phyloP scores from a whole-genome alignment of 1,284 basidiomycete species.

The Pisolithus thermaeus region DNA sequence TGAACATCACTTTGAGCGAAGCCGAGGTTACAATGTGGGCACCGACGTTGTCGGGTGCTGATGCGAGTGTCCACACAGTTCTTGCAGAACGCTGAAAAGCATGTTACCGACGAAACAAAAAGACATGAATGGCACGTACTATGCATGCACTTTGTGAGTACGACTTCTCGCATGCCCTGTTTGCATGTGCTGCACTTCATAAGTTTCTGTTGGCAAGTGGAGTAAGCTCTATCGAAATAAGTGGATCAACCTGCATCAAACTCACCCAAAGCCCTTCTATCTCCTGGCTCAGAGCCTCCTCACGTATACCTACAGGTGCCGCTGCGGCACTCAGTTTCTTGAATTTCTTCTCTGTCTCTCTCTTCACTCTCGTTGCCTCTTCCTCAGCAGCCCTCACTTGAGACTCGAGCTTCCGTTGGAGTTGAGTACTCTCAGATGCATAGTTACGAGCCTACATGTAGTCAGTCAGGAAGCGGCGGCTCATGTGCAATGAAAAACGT shows the following conservation, averaged over 20 bases:
- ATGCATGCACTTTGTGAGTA: conserved; percentile 93
- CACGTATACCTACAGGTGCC: conserved; percentile 29
- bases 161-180: conserved; percentile 76
- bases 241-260: conserved; percentile 6
- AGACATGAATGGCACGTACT: conserved; percentile 48
- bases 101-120: conserved; percentile 1
- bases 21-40: conserved; percentile 82
- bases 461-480: conserved; percentile 4
- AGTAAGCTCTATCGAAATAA: not conserved
- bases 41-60: conserved; percentile 90
- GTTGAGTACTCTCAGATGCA: conserved; percentile 23
- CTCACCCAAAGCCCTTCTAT: conserved; percentile 65
- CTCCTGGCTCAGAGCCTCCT: conserved; percentile 41
- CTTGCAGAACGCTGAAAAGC: conserved; percentile 79
- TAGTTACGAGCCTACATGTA: conserved; percentile 15
- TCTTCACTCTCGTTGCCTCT: conserved; percentile 30
- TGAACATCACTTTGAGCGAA: conserved; percentile 90
- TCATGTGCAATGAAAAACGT: conserved; percentile 12
- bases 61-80: conserved; percentile 84
- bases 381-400: conserved; percentile 23
- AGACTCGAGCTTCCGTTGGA: conserved; percentile 22
- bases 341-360: conserved; percentile 49
- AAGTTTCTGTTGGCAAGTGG: conserved; percentile 52
- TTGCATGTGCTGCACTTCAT: conserved; percentile 93
- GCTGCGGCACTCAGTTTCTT: conserved; percentile 34